These are phyloP conservation scores for Taiwanofungus camphoratus DNA, from an alignment of 1,284 basidiomycete genomes.

Conservation along the genomic window DNA sequence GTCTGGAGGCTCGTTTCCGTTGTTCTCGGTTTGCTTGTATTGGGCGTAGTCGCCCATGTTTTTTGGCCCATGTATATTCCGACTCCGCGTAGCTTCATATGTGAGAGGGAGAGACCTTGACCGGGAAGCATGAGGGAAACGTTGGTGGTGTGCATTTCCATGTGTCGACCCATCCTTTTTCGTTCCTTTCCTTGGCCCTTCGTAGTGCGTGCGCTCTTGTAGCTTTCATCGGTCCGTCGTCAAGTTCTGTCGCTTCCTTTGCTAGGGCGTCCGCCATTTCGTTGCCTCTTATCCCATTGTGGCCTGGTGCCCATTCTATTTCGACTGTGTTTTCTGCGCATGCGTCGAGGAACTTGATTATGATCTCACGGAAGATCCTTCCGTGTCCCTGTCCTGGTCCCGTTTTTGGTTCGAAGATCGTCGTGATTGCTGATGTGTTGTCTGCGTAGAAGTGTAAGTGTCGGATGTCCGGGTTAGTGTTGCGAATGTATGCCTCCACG, in stretches of 20 bases:
- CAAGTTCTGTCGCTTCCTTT: slow-evolving; percentile 18
- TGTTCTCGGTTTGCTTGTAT: too few relatives aligned
- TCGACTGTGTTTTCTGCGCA: not conserved
- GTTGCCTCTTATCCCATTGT: slow-evolving; percentile 25
- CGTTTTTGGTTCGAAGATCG: not conserved
- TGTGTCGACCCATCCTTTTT: not conserved
- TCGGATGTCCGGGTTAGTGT: not conserved
- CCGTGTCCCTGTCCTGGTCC: slow-evolving; percentile 1
- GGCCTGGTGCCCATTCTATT: slow-evolving; percentile 15
- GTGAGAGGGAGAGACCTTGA: too few relatives aligned
- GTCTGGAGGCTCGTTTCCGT: too few relatives aligned
- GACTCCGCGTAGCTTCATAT: too few relatives aligned
- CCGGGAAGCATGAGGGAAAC: too few relatives aligned
- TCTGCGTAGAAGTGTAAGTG: slow-evolving; percentile 4
- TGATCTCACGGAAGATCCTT: not conserved
- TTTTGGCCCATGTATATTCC: too few relatives aligned
- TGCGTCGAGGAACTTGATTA: not conserved
- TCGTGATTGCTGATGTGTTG: slow-evolving; percentile 1
- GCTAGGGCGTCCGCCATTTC: slow-evolving; percentile 26
- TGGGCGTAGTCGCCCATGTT: too few relatives aligned
- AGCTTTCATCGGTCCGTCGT: not conserved
- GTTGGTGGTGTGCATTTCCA: slow-evolving; percentile 1
- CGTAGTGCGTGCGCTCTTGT: slow-evolving; percentile 9
- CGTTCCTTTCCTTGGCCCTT: slow-evolving; percentile 11
- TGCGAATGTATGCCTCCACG: not conserved